Conservation (phyloP, 257 asterid species). For the Solanum peruvianum region DNA sequence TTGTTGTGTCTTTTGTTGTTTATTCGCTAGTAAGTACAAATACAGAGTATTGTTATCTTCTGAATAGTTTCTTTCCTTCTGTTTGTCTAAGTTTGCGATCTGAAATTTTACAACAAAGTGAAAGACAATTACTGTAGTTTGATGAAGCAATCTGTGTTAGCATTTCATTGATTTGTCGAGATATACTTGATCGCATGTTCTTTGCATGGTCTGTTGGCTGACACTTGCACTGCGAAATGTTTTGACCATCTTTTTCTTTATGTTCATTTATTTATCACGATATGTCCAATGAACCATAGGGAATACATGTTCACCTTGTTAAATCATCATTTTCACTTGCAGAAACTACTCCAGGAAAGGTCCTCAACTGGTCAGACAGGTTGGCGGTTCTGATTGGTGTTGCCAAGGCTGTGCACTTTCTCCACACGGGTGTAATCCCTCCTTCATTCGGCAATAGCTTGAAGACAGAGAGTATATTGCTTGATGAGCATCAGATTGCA, state of each 20-base stretch:
- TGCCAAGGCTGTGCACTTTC: constrained; percentile 75
- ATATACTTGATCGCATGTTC: not conserved
- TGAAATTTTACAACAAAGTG: not conserved
- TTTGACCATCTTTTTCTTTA: not conserved
- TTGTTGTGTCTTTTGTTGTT: not conserved
- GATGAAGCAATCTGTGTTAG: not conserved
- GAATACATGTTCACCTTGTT: not conserved
- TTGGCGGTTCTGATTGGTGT: constrained; percentile 37
- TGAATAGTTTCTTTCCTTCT: not conserved
- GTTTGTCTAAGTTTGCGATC: not conserved
- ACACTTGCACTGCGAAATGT: not conserved
- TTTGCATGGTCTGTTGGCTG: not conserved
- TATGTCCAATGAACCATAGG: not conserved
- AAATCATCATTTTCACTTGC: constrained; percentile 2
- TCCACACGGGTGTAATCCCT: constrained; percentile 70
- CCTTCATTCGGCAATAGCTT: constrained; percentile 45
- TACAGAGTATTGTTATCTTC: not conserved
- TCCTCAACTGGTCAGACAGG: constrained; percentile 59
- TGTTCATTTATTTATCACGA: not conserved
- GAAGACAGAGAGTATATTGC: constrained; percentile 47
- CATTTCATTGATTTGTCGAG: not conserved
- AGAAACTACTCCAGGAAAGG: constrained; percentile 41
- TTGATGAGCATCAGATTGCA: constrained; percentile 45
- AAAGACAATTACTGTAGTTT: not conserved
- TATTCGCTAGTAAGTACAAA: not conserved